Conservation (phyloP, 805 yeast species). For the Lipomyces starkeyi region DNA sequence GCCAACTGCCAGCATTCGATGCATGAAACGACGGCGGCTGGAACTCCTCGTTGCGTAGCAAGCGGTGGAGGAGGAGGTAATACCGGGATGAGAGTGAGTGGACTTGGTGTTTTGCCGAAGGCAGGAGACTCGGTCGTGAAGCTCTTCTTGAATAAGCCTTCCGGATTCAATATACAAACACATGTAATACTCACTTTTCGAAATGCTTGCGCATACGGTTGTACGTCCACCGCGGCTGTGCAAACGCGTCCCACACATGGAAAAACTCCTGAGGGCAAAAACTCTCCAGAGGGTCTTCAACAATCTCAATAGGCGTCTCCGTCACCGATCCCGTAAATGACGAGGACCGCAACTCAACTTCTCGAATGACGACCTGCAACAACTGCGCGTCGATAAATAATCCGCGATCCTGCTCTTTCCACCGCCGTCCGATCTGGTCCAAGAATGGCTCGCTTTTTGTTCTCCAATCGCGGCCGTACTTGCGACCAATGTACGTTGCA, state of each 20-base stretch:
- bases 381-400: slow-evolving; percentile 81
- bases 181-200: slow-evolving; percentile 24
- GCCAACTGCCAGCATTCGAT: slow-evolving; percentile 38
- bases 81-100: slow-evolving; percentile 46
- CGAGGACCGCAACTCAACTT: slow-evolving; percentile 50
- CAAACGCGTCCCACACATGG: slow-evolving; percentile 64
- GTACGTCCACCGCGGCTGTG: slow-evolving; percentile 69
- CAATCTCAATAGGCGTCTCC: slow-evolving; percentile 6
- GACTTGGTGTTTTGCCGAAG: slow-evolving; percentile 57
- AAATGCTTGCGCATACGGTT: slow-evolving; percentile 56
- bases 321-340: slow-evolving; percentile 24
- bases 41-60: slow-evolving; percentile 76
- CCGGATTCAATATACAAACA: not conserved
- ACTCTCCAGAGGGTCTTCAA: slow-evolving; percentile 35
- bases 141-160: slow-evolving; percentile 16
- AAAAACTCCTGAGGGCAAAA: slow-evolving; percentile 58
- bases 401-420: slow-evolving; percentile 92
- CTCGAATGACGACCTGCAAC: slow-evolving; percentile 66
- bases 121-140: slow-evolving; percentile 23
- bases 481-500: slow-evolving; percentile 75
- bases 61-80: slow-evolving; percentile 67
- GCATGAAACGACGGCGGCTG: slow-evolving; percentile 57
- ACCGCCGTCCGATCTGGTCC: slow-evolving; percentile 76
- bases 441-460: slow-evolving; percentile 66
- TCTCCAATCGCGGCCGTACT: slow-evolving; percentile 88